Base-by-base conservation (phyloP, 2,329 filamentous ascomycete genomes). In the Knufia petricola region DNA sequence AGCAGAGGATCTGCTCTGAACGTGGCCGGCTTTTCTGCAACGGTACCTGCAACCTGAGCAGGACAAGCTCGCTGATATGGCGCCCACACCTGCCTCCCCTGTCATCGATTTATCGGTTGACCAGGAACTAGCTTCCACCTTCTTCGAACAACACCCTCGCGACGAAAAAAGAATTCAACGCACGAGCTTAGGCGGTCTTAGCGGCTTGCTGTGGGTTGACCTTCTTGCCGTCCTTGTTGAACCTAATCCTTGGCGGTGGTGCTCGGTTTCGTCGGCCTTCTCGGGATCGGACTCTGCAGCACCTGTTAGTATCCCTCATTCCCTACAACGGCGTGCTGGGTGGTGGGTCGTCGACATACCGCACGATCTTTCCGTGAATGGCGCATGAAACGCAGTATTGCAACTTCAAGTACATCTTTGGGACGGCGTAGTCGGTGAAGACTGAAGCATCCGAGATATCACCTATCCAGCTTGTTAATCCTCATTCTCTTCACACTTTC, bases 151-250 rank as follows among this genome's bases (percentile, higher is more conserved):
- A n/a, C n/a, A n/a, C n/a, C n/a, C n/a, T n/a, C n/a, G n/a, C n/a
- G n/a, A n/a, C n/a, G n/a, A n/a, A 19, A 6, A 26, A 40, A 20
- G 17, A 21, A 30, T 21, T 38, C 15, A 47, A 26, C 34, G 24
- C 44, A 38, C 20, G 34, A 12, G 55, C 58, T 55, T 62, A 58
- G 39, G 72, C 65, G 64, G 76, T 75, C 77, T 86, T 87, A 66
- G 79, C 77, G 62, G 77, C 76, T 75, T 87, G 82, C 69, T 84
- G 85, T 61, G 90, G 88, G 72, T 83, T 84, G 71, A 98, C 83
- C 85, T 98, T 98, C 88, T 98, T 98, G 80, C 89, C 90, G 70
- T 98, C 92, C 85, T 96, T 95, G 86, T 98, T 98, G 87, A 94
- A 98, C 67, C 92, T 81, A 67, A 98, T 89, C 70, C 92, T 83